Base-by-base conservation (phyloP, 2,329 filamentous ascomycete genomes). In the Ramularia endophylla region DNA sequence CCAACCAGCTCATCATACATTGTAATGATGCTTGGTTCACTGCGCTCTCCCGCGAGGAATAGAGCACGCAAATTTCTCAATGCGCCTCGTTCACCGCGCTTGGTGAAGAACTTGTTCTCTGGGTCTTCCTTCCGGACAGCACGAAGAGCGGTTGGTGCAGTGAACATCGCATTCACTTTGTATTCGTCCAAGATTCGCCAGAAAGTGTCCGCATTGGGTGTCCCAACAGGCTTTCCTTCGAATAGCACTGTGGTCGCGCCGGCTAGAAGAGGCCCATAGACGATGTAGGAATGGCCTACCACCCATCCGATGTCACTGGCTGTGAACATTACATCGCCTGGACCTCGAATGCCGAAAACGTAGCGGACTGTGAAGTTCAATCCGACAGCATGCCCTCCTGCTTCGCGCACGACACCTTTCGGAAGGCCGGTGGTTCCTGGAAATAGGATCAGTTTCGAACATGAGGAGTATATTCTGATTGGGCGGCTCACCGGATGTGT, bases 301-400 rank as follows among this genome's bases (percentile, higher is more conserved):
- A 89, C 87, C 90, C 89, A 95, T 22, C 89, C 90, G 42, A 95
- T 90, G 58, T 97, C 89, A 11, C 82, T 87, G 1, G 84, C 83
- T 5, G 81, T 85, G 60, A 87, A 82, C 63, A 84, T 78, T 46
- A 94, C 86, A 60, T 94, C 87, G 0, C 87, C 86, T 0, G 87
- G 86, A 0, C 87, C 87, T 45, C 83, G 80, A 38, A 95, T 80
- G 33, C 83, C 81, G 58, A 94, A 94, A 3, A 94, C 67, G 53
- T 90, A 89, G 57, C 80, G 80, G 52, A 94, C 87, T 8, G 84
- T 87, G 22, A 94, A 71, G 51, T 34, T 34, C 20, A 95, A 68
- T 0, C 87, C 87, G 0, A 95, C 89, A 1, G 87, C 87, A 62
- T 94, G 87, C 1, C 89, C 89, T 3, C 84, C 88, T 1, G 86